Percentiles rank a stretch among this genome's conserved stretches.
Conservation (phyloP, 2,329 filamentous ascomycete species). For the Pyrenophora tritici-repentis region DNA sequence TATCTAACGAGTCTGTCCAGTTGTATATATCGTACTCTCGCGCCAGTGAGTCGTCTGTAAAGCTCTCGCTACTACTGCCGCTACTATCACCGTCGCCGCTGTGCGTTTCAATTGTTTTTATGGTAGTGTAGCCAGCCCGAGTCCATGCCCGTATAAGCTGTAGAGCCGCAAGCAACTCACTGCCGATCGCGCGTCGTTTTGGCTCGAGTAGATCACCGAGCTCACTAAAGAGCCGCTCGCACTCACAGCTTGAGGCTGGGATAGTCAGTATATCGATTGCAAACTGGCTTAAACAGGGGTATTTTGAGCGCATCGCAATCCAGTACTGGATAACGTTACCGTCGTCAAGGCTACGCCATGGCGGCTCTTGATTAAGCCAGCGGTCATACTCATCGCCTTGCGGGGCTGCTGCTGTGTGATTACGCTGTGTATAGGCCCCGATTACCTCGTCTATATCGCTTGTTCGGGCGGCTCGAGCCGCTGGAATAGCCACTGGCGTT, state of each 20-base stretch:
- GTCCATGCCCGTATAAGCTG: constrained; percentile 2
- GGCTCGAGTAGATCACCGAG: not conserved
- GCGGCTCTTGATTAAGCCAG: too few species aligned
- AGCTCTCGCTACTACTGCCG: not conserved
- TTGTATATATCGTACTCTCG: constrained; percentile 6
- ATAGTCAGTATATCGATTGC: constrained; percentile 6
- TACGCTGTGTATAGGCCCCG: too few species aligned
- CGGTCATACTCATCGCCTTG: too few species aligned
- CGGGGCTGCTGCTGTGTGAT: too few species aligned
- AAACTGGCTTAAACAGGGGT: constrained; percentile 3
- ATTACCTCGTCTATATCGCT: too few species aligned
- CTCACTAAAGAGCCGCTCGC: not conserved
- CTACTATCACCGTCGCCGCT: not conserved
- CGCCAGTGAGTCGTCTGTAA: constrained; percentile 1
- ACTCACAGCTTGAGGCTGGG: too few species aligned
- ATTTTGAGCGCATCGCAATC: constrained; percentile 4
- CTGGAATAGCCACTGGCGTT: not conserved
- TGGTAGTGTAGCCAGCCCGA: constrained; percentile 2
- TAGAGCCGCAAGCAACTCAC: constrained; percentile 3
- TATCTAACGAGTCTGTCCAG: constrained; percentile 2
- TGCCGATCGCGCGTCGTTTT: constrained; percentile 4
- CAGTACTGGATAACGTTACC: constrained; percentile 1
- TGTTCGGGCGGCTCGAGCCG: too few species aligned
- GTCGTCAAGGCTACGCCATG: not conserved
- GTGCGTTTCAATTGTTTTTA: not conserved